phyloP scores from a whole-genome alignment of 1,139 yeast genomes.

The Suhomyces yuchorum region DNA sequence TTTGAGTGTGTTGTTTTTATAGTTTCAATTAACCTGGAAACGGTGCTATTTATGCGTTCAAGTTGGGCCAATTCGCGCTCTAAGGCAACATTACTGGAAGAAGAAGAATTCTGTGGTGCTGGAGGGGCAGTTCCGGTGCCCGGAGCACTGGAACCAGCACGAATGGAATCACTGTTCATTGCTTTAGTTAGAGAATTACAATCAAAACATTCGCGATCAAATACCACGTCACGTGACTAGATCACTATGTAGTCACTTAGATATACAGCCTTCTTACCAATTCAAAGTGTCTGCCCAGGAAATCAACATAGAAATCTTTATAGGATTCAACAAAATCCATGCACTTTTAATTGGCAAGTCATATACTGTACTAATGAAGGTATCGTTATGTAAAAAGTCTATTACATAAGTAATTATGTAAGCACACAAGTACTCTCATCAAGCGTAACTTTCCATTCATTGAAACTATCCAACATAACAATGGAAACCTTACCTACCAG shows the following conservation, averaged over 20 bases:
- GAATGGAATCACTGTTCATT: conserved; percentile 7
- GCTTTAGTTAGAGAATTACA: not conserved
- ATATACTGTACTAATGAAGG: too few species aligned
- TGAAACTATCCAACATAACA: not conserved
- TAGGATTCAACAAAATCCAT: too few species aligned
- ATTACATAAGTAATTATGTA: not conserved
- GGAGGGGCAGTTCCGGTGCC: conserved; percentile 21
- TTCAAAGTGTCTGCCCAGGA: too few species aligned
- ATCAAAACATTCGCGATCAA: conserved; percentile 1
- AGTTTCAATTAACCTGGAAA: conserved; percentile 32
- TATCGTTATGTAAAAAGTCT: too few species aligned
- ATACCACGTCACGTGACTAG: not conserved
- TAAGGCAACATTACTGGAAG: conserved; percentile 16
- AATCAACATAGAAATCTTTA: too few species aligned
- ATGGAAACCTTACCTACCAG: conserved; percentile 54
- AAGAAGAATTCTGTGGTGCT: not conserved
- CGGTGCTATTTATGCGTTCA: conserved; percentile 32
- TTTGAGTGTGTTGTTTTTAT: conserved; percentile 31
- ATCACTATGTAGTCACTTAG: too few species aligned
- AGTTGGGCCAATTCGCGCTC: conserved; percentile 43
- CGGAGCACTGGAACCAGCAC: conserved; percentile 21
- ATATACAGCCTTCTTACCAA: too few species aligned
- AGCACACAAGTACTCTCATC: not conserved
- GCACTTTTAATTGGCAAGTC: too few species aligned
- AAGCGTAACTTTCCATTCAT: not conserved